Evolutionary conservation across 345 rosid genomes (phyloP).

Genomic region (Pugionium dolabratum): DNA sequence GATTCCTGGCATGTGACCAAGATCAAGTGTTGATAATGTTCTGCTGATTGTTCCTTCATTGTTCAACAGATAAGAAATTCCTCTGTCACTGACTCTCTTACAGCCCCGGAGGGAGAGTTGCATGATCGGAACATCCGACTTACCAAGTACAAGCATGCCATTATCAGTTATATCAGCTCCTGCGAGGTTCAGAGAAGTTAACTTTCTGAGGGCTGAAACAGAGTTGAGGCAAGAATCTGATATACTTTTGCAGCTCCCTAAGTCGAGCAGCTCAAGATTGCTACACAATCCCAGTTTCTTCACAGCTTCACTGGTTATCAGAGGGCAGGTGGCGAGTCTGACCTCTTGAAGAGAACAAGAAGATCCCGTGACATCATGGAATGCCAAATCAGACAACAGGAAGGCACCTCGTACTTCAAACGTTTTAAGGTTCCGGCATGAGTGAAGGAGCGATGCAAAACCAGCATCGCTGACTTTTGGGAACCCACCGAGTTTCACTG

Average conservation of each 20-base stretch:
- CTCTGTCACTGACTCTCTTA: slow-evolving; percentile 66
- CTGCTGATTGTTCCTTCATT: slow-evolving; percentile 50
- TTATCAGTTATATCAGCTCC: slow-evolving; percentile 68
- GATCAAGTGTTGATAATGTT: slow-evolving; percentile 56
- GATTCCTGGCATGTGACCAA: slow-evolving; percentile 65
- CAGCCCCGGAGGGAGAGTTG: slow-evolving; percentile 64
- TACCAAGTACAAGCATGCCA: slow-evolving; percentile 53
- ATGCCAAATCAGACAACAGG: slow-evolving; percentile 64
- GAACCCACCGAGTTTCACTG: slow-evolving; percentile 59
- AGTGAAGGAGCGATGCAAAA: slow-evolving; percentile 60
- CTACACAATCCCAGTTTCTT: slow-evolving; percentile 52
- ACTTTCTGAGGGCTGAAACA: slow-evolving; percentile 46
- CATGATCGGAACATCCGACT: slow-evolving; percentile 50
- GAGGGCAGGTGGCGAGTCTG: slow-evolving; percentile 53
- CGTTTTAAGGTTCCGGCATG: slow-evolving; percentile 54
- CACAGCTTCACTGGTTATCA: slow-evolving; percentile 73
- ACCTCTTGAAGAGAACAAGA: slow-evolving; percentile 59
- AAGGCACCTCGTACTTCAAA: slow-evolving; percentile 62
- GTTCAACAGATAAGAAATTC: slow-evolving; percentile 50
- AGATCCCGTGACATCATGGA: slow-evolving; percentile 54
- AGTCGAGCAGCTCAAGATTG: slow-evolving; percentile 62
- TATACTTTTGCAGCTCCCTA: slow-evolving; percentile 64
- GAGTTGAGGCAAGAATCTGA: slow-evolving; percentile 57
- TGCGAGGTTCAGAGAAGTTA: slow-evolving; percentile 55
- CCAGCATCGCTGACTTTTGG: slow-evolving; percentile 76